Conservation (phyloP, 2,329 filamentous ascomycete species). For the Diaporthe citri region DNA sequence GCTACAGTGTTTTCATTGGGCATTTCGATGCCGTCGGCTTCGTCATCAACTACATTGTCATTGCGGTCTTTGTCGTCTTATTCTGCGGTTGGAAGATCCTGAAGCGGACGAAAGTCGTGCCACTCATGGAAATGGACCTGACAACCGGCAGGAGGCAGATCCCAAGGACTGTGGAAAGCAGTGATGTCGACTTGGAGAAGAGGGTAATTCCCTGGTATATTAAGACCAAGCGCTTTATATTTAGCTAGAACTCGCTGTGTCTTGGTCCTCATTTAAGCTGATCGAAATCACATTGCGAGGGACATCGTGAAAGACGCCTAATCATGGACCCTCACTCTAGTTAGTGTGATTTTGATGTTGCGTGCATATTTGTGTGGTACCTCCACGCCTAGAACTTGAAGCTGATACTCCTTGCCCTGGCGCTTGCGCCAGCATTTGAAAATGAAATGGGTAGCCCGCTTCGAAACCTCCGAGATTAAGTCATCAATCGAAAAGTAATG, state of each 20-base stretch:
- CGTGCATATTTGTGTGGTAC: neutral
- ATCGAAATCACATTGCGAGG: neutral
- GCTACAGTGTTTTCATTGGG: conserved; percentile 64
- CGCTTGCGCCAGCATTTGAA: neutral
- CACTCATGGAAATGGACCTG: conserved; percentile 27
- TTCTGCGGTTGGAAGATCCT: conserved; percentile 60
- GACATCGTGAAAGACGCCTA: neutral
- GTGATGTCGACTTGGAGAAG: neutral
- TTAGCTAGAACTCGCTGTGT: neutral
- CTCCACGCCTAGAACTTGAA: neutral
- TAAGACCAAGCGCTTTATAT: conserved; percentile 19
- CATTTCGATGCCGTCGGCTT: conserved; percentile 64
- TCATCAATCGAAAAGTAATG: neutral
- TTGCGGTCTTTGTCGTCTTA: conserved; percentile 62
- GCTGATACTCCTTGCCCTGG: too few species aligned
- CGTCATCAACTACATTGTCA: conserved; percentile 67
- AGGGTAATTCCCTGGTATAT: conserved; percentile 27
- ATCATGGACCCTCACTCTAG: too few species aligned
- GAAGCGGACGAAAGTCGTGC: conserved; percentile 41
- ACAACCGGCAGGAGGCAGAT: conserved; percentile 29
- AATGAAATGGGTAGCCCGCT: too few species aligned
- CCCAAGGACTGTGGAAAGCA: neutral
- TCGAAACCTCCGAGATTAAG: neutral
- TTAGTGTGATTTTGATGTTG: neutral
- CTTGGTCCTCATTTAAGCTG: neutral